Evolutionary conservation across 176 grass and related monocot genomes (phyloP).

Genomic region (Phoenix dactylifera): DNA sequence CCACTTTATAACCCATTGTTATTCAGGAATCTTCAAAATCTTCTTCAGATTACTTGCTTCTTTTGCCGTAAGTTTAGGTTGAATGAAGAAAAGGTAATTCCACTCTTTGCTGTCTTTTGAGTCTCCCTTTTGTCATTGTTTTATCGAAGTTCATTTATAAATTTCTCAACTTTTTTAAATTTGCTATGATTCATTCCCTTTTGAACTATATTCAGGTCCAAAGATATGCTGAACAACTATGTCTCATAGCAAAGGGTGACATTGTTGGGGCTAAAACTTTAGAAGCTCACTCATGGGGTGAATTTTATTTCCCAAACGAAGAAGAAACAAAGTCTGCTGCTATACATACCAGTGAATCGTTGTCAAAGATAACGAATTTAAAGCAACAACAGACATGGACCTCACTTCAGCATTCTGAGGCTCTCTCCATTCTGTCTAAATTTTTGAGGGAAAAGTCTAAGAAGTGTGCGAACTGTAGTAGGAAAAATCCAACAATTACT

Average conservation of each 20-base stretch:
- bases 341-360: constrained; percentile 28
- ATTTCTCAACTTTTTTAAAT: too few species aligned
- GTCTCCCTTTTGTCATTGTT: too few species aligned
- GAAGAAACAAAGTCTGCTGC: constrained; percentile 27
- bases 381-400: constrained; percentile 45
- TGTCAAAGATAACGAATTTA: constrained; percentile 7
- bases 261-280: constrained; percentile 52
- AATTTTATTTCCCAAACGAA: constrained; percentile 15
- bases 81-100: constrained; percentile 39
- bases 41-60: constrained; percentile 31
- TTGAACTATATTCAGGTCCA: constrained; percentile 44
- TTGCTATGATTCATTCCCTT: neutral
- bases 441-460: constrained; percentile 48
- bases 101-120: neutral
- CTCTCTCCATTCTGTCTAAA: constrained; percentile 36
- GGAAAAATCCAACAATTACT: constrained; percentile 47
- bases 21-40: constrained; percentile 41
- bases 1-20: constrained; percentile 73
- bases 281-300: constrained; percentile 14
- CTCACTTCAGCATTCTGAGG: constrained; percentile 62
- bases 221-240: constrained; percentile 39
- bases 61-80: constrained; percentile 59
- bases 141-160: too few species aligned
- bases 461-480: constrained; percentile 53
- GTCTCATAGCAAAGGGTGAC: constrained; percentile 58